Evolutionary conservation across 768 basidiomycete genomes (phyloP).

Genomic region (Rhodotorula diobovata): DNA sequence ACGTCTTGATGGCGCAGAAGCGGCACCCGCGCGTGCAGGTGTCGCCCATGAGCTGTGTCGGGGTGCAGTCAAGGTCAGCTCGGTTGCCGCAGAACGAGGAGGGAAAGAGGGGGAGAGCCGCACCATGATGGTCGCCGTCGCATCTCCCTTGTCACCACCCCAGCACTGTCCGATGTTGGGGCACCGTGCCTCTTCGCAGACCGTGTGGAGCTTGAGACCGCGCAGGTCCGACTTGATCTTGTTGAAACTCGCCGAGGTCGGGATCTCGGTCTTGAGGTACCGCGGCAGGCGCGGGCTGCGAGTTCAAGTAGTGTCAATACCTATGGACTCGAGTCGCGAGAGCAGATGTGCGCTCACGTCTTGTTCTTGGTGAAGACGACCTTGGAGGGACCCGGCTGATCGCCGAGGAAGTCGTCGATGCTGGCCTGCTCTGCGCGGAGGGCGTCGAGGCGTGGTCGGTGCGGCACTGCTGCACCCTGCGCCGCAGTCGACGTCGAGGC

Average conservation of each 20-base stretch:
- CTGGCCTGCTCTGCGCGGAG: conserved; percentile 11
- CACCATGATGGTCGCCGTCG: conserved; percentile 99
- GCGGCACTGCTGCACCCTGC: neutral
- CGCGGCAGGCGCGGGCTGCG: conserved; percentile 36
- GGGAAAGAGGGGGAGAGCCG: conserved; percentile 29
- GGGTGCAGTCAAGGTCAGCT: neutral
- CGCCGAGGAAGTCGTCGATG: conserved; percentile 33
- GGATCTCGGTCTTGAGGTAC: conserved; percentile 48
- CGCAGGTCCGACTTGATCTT: conserved; percentile 93
- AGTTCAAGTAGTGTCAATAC: neutral
- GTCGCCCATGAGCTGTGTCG: conserved; percentile 89
- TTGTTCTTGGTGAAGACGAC: conserved; percentile 34
- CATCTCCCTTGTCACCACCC: conserved; percentile 69
- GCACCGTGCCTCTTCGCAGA: conserved; percentile 97
- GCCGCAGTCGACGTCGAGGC: neutral
- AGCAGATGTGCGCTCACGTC: conserved; percentile 1
- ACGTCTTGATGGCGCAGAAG: conserved; percentile 96
- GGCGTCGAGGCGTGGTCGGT: conserved; percentile 28
- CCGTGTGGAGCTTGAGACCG: conserved; percentile 85
- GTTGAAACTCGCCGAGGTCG: conserved; percentile 77
- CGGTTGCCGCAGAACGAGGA: neutral
- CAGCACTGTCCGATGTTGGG: conserved; percentile 99
- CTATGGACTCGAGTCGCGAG: too few species aligned
- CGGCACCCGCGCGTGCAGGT: conserved; percentile 96
- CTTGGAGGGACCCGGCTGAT: neutral